Percentiles rank a stretch among this genome's conserved stretches.
phyloP scores from a whole-genome alignment of 192 early-diverging fungal species.

The Backusella morwellensis region DNA sequence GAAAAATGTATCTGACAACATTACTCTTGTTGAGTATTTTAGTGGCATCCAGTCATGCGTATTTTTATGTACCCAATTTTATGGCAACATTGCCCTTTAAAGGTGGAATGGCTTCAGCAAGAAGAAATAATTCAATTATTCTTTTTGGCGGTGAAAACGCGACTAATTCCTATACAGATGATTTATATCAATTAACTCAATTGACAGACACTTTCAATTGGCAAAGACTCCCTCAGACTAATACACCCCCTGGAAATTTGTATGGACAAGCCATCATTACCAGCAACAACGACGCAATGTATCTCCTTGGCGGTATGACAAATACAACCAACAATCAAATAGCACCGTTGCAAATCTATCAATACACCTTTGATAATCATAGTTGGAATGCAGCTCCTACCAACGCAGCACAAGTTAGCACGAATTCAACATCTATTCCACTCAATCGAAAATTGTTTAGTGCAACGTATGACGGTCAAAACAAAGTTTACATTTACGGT shows the following conservation, averaged over 20 bases:
- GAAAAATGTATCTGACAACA: neutral
- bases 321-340: neutral
- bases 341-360: neutral
- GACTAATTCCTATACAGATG: neutral
- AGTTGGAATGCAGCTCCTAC: neutral
- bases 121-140: constrained; percentile 9
- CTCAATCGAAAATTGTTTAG: constrained; percentile 17
- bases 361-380: neutral
- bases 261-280: constrained; percentile 12
- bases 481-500: constrained; percentile 32
- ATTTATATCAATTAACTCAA: constrained; percentile 15
- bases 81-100: constrained; percentile 14
- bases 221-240: constrained; percentile 12
- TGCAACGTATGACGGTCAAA: constrained; percentile 15
- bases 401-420: neutral
- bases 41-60: constrained; percentile 3
- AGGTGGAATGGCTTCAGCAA: constrained; percentile 4
- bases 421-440: neutral
- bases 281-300: neutral
- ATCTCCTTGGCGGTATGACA: constrained; percentile 18
- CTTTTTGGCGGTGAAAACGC: constrained; percentile 18
- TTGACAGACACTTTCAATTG: constrained; percentile 4
- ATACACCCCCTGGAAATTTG: constrained; percentile 6
- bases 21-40: neutral
- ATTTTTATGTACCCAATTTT: constrained; percentile 14